These are phyloP conservation scores for Monosporozyma yasuniensis DNA, from an alignment of 805 yeast genomes.

Conservation along the genomic window DNA sequence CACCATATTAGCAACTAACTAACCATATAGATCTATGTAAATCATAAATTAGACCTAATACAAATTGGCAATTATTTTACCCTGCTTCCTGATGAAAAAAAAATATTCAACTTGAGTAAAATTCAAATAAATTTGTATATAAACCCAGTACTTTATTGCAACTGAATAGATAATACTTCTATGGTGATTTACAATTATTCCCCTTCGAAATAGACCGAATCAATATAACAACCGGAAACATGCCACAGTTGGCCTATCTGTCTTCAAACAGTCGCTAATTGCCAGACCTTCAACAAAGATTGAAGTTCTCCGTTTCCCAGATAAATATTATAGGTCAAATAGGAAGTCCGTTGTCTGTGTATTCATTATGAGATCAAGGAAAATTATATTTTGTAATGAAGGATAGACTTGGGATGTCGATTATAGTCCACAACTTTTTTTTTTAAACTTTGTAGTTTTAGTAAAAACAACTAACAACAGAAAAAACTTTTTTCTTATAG, in stretches of 20 bases:
- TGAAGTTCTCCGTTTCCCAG: constrained; percentile 32
- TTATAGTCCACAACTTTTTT: constrained; percentile 29
- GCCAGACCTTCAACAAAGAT: constrained; percentile 30
- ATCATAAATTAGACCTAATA: background rate
- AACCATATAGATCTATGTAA: background rate
- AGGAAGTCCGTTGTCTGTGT: constrained; percentile 34
- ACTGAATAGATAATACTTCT: background rate
- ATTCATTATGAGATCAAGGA: background rate
- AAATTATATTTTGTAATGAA: constrained; percentile 10
- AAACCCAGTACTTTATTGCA: background rate
- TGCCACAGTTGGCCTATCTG: constrained; percentile 34
- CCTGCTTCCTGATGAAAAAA: background rate
- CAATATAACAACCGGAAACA: constrained; percentile 30
- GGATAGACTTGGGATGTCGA: constrained; percentile 33
- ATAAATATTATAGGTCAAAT: constrained; percentile 24
- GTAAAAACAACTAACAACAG: too few species aligned
- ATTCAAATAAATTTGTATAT: background rate
- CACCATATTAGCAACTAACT: too few species aligned
- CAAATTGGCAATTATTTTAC: background rate
- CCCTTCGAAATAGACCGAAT: constrained; percentile 23
- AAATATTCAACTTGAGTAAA: background rate
- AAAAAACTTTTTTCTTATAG: background rate
- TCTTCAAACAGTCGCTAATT: constrained; percentile 31
- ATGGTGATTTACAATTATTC: background rate
- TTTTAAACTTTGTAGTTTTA: background rate